Percentiles rank a stretch among this genome's conserved stretches.
Evolutionary conservation across 2,329 filamentous ascomycete species (phyloP).

Genomic region (Neopestalotiopsis rosae): DNA sequence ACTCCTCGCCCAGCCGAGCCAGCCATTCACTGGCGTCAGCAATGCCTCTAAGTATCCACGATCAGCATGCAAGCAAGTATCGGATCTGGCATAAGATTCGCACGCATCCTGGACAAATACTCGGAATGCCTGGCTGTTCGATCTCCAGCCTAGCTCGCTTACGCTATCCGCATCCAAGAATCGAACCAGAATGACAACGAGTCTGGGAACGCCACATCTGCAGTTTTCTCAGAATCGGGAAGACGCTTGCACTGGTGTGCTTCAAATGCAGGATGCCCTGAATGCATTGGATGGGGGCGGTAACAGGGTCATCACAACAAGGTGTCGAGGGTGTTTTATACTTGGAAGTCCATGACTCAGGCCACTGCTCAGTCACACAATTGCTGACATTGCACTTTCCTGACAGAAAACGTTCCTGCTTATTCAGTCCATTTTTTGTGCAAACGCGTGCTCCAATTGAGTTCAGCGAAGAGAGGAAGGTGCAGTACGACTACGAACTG

Average conservation of each 20-base stretch:
- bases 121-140: background rate
- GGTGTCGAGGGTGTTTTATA: background rate
- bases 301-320: background rate
- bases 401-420: background rate
- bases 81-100: background rate
- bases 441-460: background rate
- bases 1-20: background rate
- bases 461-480: background rate
- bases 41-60: background rate
- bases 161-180: background rate
- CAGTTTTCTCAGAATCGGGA: background rate
- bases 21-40: background rate
- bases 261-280: background rate
- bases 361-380: background rate
- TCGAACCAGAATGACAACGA: background rate
- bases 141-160: background rate
- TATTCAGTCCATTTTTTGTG: background rate
- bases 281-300: background rate
- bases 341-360: background rate
- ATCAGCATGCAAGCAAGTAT: background rate
- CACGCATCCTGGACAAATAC: background rate
- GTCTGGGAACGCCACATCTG: background rate
- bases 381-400: background rate
- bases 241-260: background rate
- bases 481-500: background rate